Conservation (phyloP, 495 filamentous ascomycete species). For the Aspergillus indologenus region DNA sequence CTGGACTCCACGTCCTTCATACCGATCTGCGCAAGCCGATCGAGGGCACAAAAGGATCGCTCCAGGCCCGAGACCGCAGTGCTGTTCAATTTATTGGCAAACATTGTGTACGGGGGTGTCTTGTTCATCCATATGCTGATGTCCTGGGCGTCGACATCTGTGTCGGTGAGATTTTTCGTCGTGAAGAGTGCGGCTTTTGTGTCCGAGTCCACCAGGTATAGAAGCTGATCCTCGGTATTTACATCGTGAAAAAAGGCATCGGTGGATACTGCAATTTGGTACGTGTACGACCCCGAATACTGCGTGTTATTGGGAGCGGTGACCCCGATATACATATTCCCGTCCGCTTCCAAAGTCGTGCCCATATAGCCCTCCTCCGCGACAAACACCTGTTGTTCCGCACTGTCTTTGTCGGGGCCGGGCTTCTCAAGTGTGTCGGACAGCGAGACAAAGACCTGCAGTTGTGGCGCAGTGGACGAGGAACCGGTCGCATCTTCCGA, state of each 20-base stretch:
- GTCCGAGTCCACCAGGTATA: slow-evolving; percentile 80
- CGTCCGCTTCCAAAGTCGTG: slow-evolving; percentile 36
- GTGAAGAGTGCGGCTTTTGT: slow-evolving; percentile 69
- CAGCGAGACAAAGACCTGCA: slow-evolving; percentile 74
- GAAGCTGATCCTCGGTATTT: slow-evolving; percentile 42
- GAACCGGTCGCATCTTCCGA: slow-evolving; percentile 18
- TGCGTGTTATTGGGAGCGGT: slow-evolving; percentile 59
- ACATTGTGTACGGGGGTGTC: slow-evolving; percentile 68
- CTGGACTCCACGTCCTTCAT: slow-evolving; percentile 51
- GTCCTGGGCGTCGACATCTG: slow-evolving; percentile 34
- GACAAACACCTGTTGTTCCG: slow-evolving; percentile 37
- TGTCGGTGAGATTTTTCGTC: slow-evolving; percentile 63
- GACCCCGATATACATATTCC: slow-evolving; percentile 72
- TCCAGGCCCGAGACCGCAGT: slow-evolving; percentile 61
- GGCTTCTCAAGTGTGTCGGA: slow-evolving; percentile 62
- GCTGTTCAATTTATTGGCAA: slow-evolving; percentile 65
- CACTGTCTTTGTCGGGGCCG: slow-evolving; percentile 53
- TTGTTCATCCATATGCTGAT: slow-evolving; percentile 55
- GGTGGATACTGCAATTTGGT: slow-evolving; percentile 78
- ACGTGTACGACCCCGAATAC: slow-evolving; percentile 64
- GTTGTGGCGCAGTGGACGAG: slow-evolving; percentile 54
- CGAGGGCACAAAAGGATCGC: slow-evolving; percentile 71
- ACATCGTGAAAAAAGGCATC: slow-evolving; percentile 68
- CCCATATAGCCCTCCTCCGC: slow-evolving; percentile 57
- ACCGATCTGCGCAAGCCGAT: slow-evolving; percentile 58